Evolutionary conservation across 805 yeast genomes (phyloP), one percentile per base, ranked within the genome.

Genomic region (Hanseniaspora singularis): DNA sequence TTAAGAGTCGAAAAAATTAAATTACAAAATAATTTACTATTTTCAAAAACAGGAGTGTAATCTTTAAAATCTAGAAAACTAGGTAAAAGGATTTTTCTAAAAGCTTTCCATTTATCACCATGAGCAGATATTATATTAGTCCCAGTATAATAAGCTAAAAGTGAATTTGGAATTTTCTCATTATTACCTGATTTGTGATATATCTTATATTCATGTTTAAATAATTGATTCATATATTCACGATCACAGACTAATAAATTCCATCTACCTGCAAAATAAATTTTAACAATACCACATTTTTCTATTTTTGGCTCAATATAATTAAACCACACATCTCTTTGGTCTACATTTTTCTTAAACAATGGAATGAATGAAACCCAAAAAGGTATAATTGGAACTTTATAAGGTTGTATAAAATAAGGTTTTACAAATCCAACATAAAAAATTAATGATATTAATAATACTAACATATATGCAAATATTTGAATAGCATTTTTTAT

Each of bases 351-450:
- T 0, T 66, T 51, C n/a, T 38, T 37, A 15, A 46, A 39, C 22
- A 46, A 34, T 0, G 77, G 70, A 20, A 76, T 53, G 51, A 76
- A 73, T 0, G 73, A 64, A 3, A 73, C 79, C 54, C 73, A 76
- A 52, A 76, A 74, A 2, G 81, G 81, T n/a, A 76, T 66, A 0
- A 79, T 74, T 4, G 81, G 81, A 23, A 76, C 73, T 67, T 71
- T 37, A 50, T 60, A 0, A 79, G 80, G 53, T 73, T 74, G 50
- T 66, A 66, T 32, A 57, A 55, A 4, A 11, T n/a, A 23, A 3
- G 80, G 80, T 4, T 79, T 79, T 5, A 69, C 44, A 11, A 28
- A 42, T 20, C 5, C 31, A 15, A 27, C 23, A 40, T 22, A 28
- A 15, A 28, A 40, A 11, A 39, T n/a, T 5, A 15, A 19, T 10